Percentiles rank a stretch among this genome's conserved stretches.
Conservation (phyloP, 306 rosid genomes). For the Vicia faba region DNA sequence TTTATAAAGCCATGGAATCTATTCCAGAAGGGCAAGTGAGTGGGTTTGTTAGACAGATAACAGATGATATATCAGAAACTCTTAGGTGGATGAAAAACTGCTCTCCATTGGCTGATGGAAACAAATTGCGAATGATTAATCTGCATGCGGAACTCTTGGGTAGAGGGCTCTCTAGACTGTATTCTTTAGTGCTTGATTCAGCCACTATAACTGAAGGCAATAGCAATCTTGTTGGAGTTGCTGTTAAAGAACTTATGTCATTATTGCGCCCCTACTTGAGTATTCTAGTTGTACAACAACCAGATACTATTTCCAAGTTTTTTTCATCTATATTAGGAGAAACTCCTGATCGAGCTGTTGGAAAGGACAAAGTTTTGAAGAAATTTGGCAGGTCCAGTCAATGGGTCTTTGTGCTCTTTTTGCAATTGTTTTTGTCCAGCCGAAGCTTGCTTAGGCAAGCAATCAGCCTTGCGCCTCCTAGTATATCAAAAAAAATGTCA, state of each 20-base stretch:
- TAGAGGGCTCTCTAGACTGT: slow-evolving; percentile 74
- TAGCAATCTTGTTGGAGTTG: slow-evolving; percentile 60
- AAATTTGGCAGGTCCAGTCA: slow-evolving; percentile 57
- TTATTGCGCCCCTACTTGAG: slow-evolving; percentile 63
- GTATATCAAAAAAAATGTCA: slow-evolving; percentile 67
- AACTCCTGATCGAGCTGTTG: slow-evolving; percentile 38
- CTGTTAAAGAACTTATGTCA: slow-evolving; percentile 60
- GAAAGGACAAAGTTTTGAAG: slow-evolving; percentile 49
- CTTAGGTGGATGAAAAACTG: slow-evolving; percentile 63
- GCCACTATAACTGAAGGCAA: slow-evolving; percentile 71
- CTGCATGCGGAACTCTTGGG: slow-evolving; percentile 68
- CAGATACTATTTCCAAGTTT: slow-evolving; percentile 59
- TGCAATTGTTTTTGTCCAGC: slow-evolving; percentile 72
- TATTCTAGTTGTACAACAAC: slow-evolving; percentile 60
- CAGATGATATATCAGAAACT: slow-evolving; percentile 67
- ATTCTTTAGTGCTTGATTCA: slow-evolving; percentile 69
- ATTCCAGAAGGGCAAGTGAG: slow-evolving; percentile 91
- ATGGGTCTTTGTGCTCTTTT: slow-evolving; percentile 76
- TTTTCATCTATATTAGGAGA: slow-evolving; percentile 53
- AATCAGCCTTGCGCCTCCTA: slow-evolving; percentile 68
- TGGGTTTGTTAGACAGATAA: slow-evolving; percentile 60
- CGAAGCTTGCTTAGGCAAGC: slow-evolving; percentile 73
- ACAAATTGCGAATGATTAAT: slow-evolving; percentile 44
- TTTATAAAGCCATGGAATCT: slow-evolving; percentile 58
- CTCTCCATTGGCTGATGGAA: slow-evolving; percentile 40